Percentiles rank a stretch among this genome's conserved stretches.
Evolutionary conservation across 345 rosid genomes (phyloP).

Genomic region (Xanthoceras sorbifolium): DNA sequence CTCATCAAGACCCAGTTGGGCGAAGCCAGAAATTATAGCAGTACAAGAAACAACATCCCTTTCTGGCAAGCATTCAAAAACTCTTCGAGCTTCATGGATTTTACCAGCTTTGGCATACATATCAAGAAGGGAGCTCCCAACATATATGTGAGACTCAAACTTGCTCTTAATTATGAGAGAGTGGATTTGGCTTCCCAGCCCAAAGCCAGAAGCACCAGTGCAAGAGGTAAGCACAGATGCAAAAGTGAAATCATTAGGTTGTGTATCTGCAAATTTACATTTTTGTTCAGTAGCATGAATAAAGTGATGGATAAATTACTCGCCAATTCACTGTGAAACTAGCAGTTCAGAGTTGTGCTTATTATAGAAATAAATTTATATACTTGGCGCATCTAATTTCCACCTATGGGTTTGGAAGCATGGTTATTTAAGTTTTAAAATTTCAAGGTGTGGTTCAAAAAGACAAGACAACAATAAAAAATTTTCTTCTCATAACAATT

Average conservation of each 20-base stretch:
- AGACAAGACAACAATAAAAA: not conserved
- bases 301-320: not conserved
- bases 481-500: not conserved
- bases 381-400: not conserved
- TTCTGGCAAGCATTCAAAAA: constrained; percentile 72
- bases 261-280: constrained; percentile 44
- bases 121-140: constrained; percentile 95
- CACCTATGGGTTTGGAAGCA: too few species aligned
- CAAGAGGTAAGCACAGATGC: constrained; percentile 75
- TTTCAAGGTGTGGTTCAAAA: not conserved
- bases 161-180: constrained; percentile 56
- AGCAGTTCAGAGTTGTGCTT: not conserved
- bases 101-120: constrained; percentile 91
- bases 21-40: constrained; percentile 89
- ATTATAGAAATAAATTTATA: not conserved
- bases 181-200: constrained; percentile 77
- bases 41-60: constrained; percentile 97
- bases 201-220: constrained; percentile 46
- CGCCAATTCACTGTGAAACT: not conserved
- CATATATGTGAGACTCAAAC: constrained; percentile 63
- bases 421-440: not conserved
- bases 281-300: constrained; percentile 22
- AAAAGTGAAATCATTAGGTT: constrained; percentile 82
- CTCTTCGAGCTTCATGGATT: constrained; percentile 71
- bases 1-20: constrained; percentile 76